Conservation (phyloP, 2,329 filamentous ascomycete species). For the Teratosphaeria viscida region DNA sequence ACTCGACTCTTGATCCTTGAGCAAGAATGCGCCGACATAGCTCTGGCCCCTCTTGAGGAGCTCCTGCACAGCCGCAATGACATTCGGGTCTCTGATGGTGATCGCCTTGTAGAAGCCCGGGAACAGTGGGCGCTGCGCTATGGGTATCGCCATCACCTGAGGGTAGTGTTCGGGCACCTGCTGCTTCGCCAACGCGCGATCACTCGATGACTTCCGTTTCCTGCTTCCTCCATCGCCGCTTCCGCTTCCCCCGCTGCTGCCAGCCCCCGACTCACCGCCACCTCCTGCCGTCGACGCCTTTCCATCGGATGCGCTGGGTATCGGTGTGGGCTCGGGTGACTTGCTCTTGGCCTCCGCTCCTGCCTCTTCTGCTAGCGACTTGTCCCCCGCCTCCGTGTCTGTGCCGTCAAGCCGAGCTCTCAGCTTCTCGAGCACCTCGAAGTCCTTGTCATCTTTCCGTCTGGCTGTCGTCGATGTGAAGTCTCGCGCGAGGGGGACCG, state of each 20-base stretch:
- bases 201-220: slow-evolving; percentile 54
- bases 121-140: slow-evolving; percentile 85
- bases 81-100: slow-evolving; percentile 86
- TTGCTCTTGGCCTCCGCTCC: slow-evolving; percentile 35
- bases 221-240: slow-evolving; percentile 51
- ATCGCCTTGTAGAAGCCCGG: slow-evolving; percentile 99
- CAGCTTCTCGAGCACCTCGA: slow-evolving; percentile 24
- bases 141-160: slow-evolving; percentile 94
- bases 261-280: slow-evolving; percentile 35
- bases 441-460: slow-evolving; percentile 42
- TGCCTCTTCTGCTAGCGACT: slow-evolving; percentile 16
- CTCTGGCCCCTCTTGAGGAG: slow-evolving; percentile 96
- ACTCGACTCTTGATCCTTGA: slow-evolving; percentile 92
- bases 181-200: slow-evolving; percentile 64
- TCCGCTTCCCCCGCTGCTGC: slow-evolving; percentile 14
- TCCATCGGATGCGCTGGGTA: slow-evolving; percentile 45
- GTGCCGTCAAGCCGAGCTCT: neutral
- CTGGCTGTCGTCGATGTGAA: slow-evolving; percentile 35
- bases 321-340: slow-evolving; percentile 40
- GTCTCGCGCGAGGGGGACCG: slow-evolving; percentile 13
- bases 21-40: slow-evolving; percentile 91
- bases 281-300: slow-evolving; percentile 51
- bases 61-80: slow-evolving; percentile 84
- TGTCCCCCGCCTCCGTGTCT: slow-evolving; percentile 30
- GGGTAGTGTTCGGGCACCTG: slow-evolving; percentile 91